Percentiles rank a stretch among this genome's conserved stretches.
phyloP scores from a whole-genome alignment of 306 rosid genomes.

The Comarum palustre region DNA sequence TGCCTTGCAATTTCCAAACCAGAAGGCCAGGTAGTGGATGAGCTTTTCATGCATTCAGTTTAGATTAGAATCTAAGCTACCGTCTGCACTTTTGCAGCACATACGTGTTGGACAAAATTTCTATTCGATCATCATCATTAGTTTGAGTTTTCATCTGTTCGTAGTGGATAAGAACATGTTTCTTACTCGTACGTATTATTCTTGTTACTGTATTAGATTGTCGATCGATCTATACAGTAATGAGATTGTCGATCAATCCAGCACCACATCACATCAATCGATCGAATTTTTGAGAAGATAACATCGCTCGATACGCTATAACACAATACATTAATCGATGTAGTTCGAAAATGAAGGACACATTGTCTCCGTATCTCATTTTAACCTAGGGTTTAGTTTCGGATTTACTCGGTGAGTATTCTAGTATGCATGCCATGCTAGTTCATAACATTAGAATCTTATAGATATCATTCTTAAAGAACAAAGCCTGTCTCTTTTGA shows the following conservation, averaged over 20 bases:
- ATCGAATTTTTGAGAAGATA: too few species aligned
- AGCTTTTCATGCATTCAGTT: conserved; percentile 36
- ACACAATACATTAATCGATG: background rate
- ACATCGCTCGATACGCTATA: too few species aligned
- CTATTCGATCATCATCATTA: too few species aligned
- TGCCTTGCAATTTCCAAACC: conserved; percentile 39
- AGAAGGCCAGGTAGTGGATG: conserved; percentile 12
- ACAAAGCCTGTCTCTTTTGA: conserved; percentile 28
- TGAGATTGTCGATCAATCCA: too few species aligned
- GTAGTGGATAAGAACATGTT: background rate
- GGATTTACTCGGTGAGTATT: background rate
- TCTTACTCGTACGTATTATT: background rate
- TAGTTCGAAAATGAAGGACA: background rate
- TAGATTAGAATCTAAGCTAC: conserved; percentile 30
- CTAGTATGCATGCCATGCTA: background rate
- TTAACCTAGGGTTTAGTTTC: background rate
- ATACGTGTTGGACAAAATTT: conserved; percentile 30
- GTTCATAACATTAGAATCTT: background rate
- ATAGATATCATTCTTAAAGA: background rate
- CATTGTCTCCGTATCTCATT: background rate
- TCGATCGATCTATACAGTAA: too few species aligned
- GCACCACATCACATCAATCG: too few species aligned
- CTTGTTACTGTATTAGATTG: background rate
- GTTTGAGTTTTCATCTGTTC: too few species aligned
- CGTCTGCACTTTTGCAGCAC: conserved; percentile 11